These are phyloP conservation scores for Chytriomyces hyalinus DNA, from an alignment of 192 early-diverging fungal genomes.

Conservation along the genomic window DNA sequence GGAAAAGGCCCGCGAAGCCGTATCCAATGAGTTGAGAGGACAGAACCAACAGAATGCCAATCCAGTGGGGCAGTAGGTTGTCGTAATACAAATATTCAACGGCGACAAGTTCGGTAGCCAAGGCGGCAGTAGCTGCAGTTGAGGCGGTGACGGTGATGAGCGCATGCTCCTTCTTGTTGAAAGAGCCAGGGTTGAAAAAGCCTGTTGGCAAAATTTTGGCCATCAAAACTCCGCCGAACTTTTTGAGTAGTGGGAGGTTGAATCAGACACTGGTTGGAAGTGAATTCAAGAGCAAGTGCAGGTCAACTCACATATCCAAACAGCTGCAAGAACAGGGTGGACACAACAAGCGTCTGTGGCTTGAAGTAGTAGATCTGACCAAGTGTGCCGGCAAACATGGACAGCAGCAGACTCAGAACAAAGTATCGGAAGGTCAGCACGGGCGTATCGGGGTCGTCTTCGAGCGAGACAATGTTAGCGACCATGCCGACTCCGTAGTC, in stretches of 20 bases:
- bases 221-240: slow-evolving; percentile 24
- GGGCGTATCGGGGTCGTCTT: slow-evolving; percentile 55
- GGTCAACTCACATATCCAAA: slow-evolving; percentile 5
- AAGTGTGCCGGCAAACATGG: slow-evolving; percentile 33
- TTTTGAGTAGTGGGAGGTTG: not conserved
- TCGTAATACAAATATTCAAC: slow-evolving; percentile 51
- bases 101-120: slow-evolving; percentile 44
- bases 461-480: slow-evolving; percentile 21
- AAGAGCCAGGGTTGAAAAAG: slow-evolving; percentile 52
- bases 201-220: slow-evolving; percentile 7
- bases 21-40: slow-evolving; percentile 64
- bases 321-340: slow-evolving; percentile 9
- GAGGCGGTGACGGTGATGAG: slow-evolving; percentile 54
- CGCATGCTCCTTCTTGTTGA: slow-evolving; percentile 56
- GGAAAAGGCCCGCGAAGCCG: slow-evolving; percentile 70
- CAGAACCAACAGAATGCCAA: slow-evolving; percentile 20
- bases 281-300: not conserved
- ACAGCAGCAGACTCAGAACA: slow-evolving; percentile 48
- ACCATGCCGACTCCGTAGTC: slow-evolving; percentile 20
- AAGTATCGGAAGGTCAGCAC: slow-evolving; percentile 59
- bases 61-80: slow-evolving; percentile 13
- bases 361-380: slow-evolving; percentile 31
- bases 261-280: not conserved
- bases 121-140: slow-evolving; percentile 48
- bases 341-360: slow-evolving; percentile 18